Evolutionary conservation across 2,329 filamentous ascomycete genomes (phyloP), one percentile per base, ranked within the genome.

Genomic region (Biscogniauxia mediterranea): DNA sequence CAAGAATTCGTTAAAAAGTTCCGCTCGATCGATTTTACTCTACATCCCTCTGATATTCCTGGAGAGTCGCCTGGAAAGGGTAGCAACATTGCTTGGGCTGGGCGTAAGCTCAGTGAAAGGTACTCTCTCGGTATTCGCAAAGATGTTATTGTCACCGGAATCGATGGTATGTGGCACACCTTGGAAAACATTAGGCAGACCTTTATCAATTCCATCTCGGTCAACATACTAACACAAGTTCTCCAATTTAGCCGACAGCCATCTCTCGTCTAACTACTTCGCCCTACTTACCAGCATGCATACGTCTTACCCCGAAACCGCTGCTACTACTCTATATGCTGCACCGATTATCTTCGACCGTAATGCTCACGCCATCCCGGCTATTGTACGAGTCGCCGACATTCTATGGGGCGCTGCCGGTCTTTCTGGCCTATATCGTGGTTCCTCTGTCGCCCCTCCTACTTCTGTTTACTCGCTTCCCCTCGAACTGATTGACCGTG

Each of bases 381-480:
- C 86, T 19, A 78, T 90, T 42, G 89, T 91, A 58, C 86, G 89
- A 42, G 86, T 90, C 28, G 89, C 88, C 55, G 89, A 92, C 69
- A 81, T 92, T 58, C 79, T 91, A 61, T 92, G 89, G 89, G 85
- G 83, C 60, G 88, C 86, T 49, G 89, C 87, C 32, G 89, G 89
- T 56, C 81, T 91, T 65, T 91, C 89, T 32, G 88, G 87, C 56
- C 80, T 90, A 42, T 89, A 90, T 73, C 77, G 78, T 9, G 83
- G 83, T 55, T 89, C 88, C 0, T 80, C 80, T 15, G 85, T 91
- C 61, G 83, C 87, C 17, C 89, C 89, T 13, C 89, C 89, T 1
- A 91, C 89, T 0, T 91, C 89, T 0, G 89, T 91, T 38, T 92
- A 91, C 70, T 91, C 89, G 5, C 74, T 91, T 0, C 85, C 89